phyloP scores from a whole-genome alignment of 805 yeast genomes.

The Candida alai region DNA sequence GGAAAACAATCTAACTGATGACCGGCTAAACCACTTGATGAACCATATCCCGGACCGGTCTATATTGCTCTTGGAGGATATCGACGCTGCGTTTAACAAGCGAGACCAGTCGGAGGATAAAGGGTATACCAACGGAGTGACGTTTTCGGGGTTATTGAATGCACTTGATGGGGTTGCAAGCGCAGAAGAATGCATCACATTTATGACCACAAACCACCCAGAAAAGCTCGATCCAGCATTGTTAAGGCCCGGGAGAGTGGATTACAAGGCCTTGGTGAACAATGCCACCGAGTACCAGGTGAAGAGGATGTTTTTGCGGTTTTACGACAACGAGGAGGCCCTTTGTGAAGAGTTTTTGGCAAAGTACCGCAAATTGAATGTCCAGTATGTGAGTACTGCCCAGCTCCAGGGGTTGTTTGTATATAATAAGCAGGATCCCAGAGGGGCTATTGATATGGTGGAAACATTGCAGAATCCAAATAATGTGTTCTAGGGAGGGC shows the following conservation, averaged over 20 bases:
- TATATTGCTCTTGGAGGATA: conserved; percentile 80
- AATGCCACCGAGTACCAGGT: conserved; percentile 87
- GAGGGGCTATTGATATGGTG: conserved; percentile 67
- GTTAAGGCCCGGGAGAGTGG: conserved; percentile 92
- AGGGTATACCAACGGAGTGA: conserved; percentile 84
- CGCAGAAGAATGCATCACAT: conserved; percentile 92
- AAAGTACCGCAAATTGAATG: conserved; percentile 43
- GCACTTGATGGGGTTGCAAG: conserved; percentile 97
- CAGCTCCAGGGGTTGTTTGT: conserved; percentile 95
- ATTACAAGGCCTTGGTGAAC: conserved; percentile 73
- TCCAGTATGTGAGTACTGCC: conserved; percentile 72
- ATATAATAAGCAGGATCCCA: conserved; percentile 80
- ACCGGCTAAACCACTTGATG: conserved; percentile 90
- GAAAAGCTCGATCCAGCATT: conserved; percentile 91
- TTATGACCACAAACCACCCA: conserved; percentile 98
- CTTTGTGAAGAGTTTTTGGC: conserved; percentile 51
- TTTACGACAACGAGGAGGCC: conserved; percentile 62
- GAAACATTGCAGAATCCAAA: conserved; percentile 36
- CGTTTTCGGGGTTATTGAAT: conserved; percentile 89
- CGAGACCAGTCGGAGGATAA: conserved; percentile 72
- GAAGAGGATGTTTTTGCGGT: conserved; percentile 77
- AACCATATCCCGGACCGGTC: conserved; percentile 92
- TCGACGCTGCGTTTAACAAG: conserved; percentile 91
- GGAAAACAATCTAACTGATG: conserved; percentile 90
- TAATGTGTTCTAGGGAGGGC: conserved; percentile 14